Base-by-base conservation (phyloP, 805 yeast species). In the Wickerhamomyces bovis region DNA sequence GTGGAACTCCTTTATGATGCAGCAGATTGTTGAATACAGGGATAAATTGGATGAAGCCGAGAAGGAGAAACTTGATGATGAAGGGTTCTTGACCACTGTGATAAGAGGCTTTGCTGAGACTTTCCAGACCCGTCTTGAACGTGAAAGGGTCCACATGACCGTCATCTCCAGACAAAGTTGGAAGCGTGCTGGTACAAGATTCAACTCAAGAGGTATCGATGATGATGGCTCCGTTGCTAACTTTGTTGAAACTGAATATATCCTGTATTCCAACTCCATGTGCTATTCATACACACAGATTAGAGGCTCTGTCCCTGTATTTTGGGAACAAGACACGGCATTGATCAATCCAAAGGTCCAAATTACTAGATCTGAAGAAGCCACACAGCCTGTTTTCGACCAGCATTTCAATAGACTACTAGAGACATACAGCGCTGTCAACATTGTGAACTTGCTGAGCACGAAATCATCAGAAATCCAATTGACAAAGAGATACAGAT, bases 271-370 rank as follows among this genome's bases (percentile, higher is more conserved):
- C 61, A 59, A 66, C 57, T 58, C 68, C 60, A 59, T 77, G 66
- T 68, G 77, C 72, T 89, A 79, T 62, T 80, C 97, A 2, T 90
- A 83, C 64, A 77, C 85, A 1, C 96, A 90, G 65, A 80, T 94
- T n/a, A 75, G 99, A 62, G 99, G 99, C 11, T 85, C 95, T 18
- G 90, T 94, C 4, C 99, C 99, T 0, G 75, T 92, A 1, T 94
- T 94, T 59, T 94, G 99, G 99, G 99, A 94, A 63, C 99, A 94
- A 65, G 97, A 90, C 58, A 81, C 95, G 2, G 86, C 95, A 3
- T 68, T 92, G 50, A 78, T 94, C n/a, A 83, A 87, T 51, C 96
- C 97, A 20, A 94, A 90, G 61, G 89, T 92, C 43, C 84, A 84
- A 38, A 75, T 94, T 12, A 89, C 97, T 0, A 75, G 99, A 57